Conservation (phyloP, 2,329 filamentous ascomycete genomes). For the Didymosphaeria variabile region DNA sequence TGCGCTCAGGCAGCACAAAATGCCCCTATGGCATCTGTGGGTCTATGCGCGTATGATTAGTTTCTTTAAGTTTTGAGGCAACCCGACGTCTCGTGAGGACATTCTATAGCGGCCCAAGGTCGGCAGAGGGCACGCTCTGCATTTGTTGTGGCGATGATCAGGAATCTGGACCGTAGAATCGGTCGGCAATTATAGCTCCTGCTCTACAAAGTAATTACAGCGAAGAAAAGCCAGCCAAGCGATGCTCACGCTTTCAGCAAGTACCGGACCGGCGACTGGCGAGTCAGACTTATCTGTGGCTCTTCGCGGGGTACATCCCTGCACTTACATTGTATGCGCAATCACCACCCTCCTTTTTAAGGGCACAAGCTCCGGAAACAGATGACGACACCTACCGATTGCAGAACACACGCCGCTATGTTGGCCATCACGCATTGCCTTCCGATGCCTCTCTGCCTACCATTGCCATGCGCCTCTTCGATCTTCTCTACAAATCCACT, state of each 20-base stretch:
- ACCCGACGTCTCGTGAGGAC: background rate
- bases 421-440: background rate
- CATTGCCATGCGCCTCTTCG: background rate
- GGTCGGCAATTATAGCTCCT: background rate
- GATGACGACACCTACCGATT: background rate
- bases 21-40: background rate
- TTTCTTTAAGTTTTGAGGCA: background rate
- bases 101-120: background rate
- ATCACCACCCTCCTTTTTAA: background rate
- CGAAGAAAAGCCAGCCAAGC: background rate
- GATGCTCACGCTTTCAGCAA: background rate
- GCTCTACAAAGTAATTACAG: background rate
- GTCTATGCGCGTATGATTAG: background rate
- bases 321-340: background rate
- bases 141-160: background rate
- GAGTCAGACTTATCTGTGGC: background rate
- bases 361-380: background rate
- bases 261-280: background rate
- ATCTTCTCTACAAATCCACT: background rate
- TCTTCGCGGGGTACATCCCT: background rate
- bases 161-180: background rate
- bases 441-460: background rate
- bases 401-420: background rate
- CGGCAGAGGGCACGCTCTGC: background rate
- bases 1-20: background rate